Conservation (phyloP, 495 filamentous ascomycete species). For the Trichoderma gamsii region DNA sequence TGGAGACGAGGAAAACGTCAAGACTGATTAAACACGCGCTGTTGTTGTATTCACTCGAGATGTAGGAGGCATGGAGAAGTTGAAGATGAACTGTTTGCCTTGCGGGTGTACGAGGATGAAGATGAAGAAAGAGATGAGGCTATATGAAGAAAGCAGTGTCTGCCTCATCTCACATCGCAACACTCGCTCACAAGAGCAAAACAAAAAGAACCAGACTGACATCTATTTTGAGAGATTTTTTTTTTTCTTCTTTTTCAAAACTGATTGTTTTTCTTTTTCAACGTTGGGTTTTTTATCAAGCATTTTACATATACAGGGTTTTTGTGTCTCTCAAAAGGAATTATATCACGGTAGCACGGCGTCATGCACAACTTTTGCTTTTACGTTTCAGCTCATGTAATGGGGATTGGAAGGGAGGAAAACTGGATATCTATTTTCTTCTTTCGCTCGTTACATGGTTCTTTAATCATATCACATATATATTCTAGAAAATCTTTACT, state of each 20-base stretch:
- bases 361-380: not conserved
- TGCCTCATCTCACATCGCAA: not conserved
- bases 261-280: not conserved
- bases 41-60: not conserved
- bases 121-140: not conserved
- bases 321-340: not conserved
- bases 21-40: not conserved
- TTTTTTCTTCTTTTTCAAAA: not conserved
- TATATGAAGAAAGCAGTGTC: not conserved
- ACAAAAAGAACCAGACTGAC: slow-evolving; percentile 2
- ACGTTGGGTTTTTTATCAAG: not conserved
- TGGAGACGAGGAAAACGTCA: not conserved
- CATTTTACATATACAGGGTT: slow-evolving; percentile 9
- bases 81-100: not conserved
- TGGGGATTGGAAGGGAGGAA: not conserved
- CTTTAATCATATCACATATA: too few relatives aligned
- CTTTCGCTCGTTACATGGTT: not conserved
- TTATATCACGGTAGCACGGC: slow-evolving; percentile 8
- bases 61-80: not conserved
- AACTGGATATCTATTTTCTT: not conserved
- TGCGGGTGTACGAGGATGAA: not conserved
- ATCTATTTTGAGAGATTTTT: not conserved
- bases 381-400: not conserved
- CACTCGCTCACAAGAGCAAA: not conserved
- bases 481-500: too few relatives aligned